Percentiles rank a stretch among this genome's conserved stretches.
Conservation (phyloP, 2,329 filamentous ascomycete species). For the Colletotrichum siamense region DNA sequence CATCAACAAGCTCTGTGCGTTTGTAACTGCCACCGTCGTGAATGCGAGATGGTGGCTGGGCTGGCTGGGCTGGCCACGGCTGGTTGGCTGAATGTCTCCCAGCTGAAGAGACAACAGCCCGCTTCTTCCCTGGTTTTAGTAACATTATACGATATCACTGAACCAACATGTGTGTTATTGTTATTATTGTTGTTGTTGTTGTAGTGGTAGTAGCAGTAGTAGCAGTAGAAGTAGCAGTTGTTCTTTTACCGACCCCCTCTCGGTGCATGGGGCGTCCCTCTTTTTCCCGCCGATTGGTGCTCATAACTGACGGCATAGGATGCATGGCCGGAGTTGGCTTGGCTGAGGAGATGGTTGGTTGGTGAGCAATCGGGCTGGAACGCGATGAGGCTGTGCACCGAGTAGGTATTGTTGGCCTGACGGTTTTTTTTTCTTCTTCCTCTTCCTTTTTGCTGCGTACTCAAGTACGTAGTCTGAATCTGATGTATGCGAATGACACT, state of each 20-base stretch:
- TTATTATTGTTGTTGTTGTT: neutral
- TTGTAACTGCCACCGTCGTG: neutral
- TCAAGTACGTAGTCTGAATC: neutral
- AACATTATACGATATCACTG: neutral
- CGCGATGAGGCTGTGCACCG: neutral
- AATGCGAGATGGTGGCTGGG: neutral
- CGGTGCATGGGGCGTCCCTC: neutral
- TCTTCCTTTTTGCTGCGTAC: neutral
- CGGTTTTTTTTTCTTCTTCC: no score
- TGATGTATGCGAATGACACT: neutral
- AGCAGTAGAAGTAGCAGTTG: no score
- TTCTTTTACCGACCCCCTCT: neutral
- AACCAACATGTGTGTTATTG: neutral
- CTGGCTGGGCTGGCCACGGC: neutral
- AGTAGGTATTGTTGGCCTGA: neutral
- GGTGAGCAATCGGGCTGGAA: neutral
- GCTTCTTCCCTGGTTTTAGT: neutral
- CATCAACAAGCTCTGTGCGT: neutral
- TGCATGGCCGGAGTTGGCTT: neutral
- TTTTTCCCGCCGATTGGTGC: neutral
- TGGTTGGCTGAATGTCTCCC: neutral
- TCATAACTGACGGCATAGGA: neutral
- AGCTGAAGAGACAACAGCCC: neutral
- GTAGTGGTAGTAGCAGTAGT: no score
- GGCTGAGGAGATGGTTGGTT: neutral